Evolutionary conservation across 306 rosid species (phyloP), one percentile per base, ranked within the genome.

Genomic region (Dalbergia cochinchinensis): DNA sequence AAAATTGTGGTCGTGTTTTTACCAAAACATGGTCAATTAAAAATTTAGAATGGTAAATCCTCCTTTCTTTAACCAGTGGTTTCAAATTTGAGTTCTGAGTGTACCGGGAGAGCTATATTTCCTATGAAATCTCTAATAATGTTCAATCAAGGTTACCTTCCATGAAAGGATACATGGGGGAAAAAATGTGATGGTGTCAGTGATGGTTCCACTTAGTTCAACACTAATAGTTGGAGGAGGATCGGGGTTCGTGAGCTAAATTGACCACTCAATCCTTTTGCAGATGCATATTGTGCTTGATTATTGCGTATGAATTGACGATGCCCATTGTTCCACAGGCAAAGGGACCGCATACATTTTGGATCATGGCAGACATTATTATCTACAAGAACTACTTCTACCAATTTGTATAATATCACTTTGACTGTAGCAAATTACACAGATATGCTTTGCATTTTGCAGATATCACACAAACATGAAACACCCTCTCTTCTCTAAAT

Each of bases 161-260:
- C 31, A 26, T 26, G 31, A 26, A 26, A 26, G 31, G 31, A 26
- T 26, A 1, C 31, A 26, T 26, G 31, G 31, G 31, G 31, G 3
- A 1, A 39, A 54, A 65, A 53, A 15, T 69, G 77, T 59, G 63
- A 18, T 12, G 22, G 69, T 69, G 41, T 78, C 10, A 22, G 41
- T 69, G 65, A 42, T 70, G 65, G 47, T 60, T 35, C 71, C 55
- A 79, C 63, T 60, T 12, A 15, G 69, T 26, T 33, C 76, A 68
- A 58, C 68, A 78, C 59, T 67, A 48, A 55, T 54, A 44, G 65
- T 58, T 54, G 81, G 62, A 10, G 60, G 47, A 14, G 57, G 54
- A 76, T 78, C 7, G 68, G 48, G 69, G 37, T 58, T 44, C 0
- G 53, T 19, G 77, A 59, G 70, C 31, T 37, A 78, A 78, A 78